Conservation (phyloP, 129 eudicot genomes). For the Cynara cardunculus region DNA sequence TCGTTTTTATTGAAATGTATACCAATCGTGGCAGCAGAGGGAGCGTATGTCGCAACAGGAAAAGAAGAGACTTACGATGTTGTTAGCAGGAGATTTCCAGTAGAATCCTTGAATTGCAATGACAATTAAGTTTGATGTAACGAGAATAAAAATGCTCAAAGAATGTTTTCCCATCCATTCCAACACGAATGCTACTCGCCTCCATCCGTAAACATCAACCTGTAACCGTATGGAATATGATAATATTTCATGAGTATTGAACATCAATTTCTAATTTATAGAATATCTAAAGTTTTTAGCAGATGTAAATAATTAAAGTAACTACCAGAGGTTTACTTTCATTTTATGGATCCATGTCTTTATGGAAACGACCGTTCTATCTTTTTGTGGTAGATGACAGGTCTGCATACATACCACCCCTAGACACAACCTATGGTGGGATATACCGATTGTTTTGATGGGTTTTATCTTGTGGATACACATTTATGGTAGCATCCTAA, state of each 20-base stretch:
- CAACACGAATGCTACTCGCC: constrained; percentile 37
- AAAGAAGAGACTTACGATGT: constrained; percentile 48
- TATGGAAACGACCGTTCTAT: background rate
- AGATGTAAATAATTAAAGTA: constrained; percentile 4
- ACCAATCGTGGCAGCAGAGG: background rate
- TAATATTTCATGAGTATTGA: background rate
- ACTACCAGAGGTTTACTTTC: constrained; percentile 5
- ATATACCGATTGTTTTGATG: background rate
- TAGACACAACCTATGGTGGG: background rate
- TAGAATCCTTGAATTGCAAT: constrained; percentile 70
- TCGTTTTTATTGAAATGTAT: background rate
- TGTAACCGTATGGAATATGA: constrained; percentile 17
- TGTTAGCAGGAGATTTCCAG: constrained; percentile 56
- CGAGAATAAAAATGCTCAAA: constrained; percentile 53
- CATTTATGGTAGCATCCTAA: background rate
- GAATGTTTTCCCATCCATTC: constrained; percentile 89
- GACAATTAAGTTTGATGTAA: constrained; percentile 68
- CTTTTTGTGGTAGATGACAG: background rate
- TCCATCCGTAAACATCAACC: constrained; percentile 75
- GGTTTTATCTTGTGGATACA: too few relatives aligned
- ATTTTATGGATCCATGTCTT: background rate
- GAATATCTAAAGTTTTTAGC: background rate
- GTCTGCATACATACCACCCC: background rate
- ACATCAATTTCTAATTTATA: too few relatives aligned
- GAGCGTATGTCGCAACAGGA: background rate